A percentile compares a stretch with the other conserved stretches of the same genome.
Evolutionary conservation across 139 green algal genomes (phyloP).

Genomic region (Closterium sp.): DNA sequence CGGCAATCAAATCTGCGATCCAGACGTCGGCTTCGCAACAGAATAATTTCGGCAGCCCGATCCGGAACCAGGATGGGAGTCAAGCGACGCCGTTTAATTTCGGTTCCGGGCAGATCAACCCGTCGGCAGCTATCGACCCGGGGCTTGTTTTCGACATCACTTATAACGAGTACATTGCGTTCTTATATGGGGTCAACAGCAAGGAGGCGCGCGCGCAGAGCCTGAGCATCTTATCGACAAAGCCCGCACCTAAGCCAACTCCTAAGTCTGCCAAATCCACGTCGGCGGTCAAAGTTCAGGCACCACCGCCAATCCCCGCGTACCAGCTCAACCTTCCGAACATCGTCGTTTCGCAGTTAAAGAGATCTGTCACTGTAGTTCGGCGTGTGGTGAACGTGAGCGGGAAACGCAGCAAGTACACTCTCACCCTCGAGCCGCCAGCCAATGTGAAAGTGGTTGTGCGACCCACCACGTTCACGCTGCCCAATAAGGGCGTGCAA

Average conservation of each 20-base stretch:
- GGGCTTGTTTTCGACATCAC: constrained; percentile 12
- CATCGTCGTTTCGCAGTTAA: constrained; percentile 1
- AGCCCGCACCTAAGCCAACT: background rate
- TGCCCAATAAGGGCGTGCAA: background rate
- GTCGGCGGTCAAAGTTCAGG: background rate
- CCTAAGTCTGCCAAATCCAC: background rate
- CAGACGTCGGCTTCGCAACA: background rate
- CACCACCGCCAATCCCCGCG: background rate
- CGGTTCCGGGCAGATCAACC: constrained; percentile 26
- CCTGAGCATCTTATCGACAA: background rate
- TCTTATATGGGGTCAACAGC: constrained; percentile 14
- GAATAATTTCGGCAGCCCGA: background rate
- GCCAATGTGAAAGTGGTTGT: constrained; percentile 10
- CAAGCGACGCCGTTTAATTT: constrained; percentile 12
- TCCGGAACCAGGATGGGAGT: background rate
- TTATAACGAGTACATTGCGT: constrained; percentile 20
- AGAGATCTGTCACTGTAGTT: background rate
- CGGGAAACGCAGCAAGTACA: background rate
- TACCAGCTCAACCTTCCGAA: constrained; percentile 15
- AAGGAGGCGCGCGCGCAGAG: background rate
- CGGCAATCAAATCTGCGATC: constrained; percentile 19
- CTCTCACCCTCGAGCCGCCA: background rate
- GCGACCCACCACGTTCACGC: background rate
- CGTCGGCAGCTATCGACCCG: background rate
- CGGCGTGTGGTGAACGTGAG: constrained; percentile 3